phyloP scores from a whole-genome alignment of 768 basidiomycete genomes.

The Pulveroboletus frians region DNA sequence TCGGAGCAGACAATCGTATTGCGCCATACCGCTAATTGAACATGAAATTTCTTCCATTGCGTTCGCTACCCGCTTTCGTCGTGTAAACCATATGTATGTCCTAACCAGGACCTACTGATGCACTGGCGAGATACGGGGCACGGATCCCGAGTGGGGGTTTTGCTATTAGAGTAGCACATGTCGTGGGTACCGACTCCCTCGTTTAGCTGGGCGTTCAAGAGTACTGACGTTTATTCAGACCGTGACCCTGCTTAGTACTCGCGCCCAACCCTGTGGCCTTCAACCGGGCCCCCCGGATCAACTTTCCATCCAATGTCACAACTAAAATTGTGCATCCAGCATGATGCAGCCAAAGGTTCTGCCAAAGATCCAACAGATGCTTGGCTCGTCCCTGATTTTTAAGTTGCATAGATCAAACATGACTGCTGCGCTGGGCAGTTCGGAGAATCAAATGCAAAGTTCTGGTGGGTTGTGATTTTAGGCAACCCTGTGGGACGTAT shows the following conservation, averaged over 20 bases:
- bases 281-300: conserved; percentile 4
- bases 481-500: conserved; percentile 6
- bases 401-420: background rate
- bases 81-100: conserved; percentile 11
- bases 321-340: conserved; percentile 19
- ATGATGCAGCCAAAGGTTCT: background rate
- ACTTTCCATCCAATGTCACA: conserved; percentile 13
- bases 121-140: conserved; percentile 18
- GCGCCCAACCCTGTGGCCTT: conserved; percentile 3
- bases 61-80: conserved; percentile 6
- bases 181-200: conserved; percentile 8
- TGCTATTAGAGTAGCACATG: background rate
- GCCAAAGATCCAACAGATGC: background rate
- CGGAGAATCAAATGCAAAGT: background rate
- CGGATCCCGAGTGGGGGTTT: conserved; percentile 14
- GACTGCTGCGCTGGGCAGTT: background rate
- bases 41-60: conserved; percentile 13
- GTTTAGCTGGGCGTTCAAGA: conserved; percentile 4
- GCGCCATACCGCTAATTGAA: conserved; percentile 7
- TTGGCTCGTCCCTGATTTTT: background rate
- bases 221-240: conserved; percentile 9
- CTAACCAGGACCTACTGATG: background rate
- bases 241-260: conserved; percentile 9
- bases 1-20: background rate
- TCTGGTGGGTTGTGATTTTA: conserved; percentile 10